phyloP scores from a whole-genome alignment of 345 rosid genomes.

The Citrus unshiu region DNA sequence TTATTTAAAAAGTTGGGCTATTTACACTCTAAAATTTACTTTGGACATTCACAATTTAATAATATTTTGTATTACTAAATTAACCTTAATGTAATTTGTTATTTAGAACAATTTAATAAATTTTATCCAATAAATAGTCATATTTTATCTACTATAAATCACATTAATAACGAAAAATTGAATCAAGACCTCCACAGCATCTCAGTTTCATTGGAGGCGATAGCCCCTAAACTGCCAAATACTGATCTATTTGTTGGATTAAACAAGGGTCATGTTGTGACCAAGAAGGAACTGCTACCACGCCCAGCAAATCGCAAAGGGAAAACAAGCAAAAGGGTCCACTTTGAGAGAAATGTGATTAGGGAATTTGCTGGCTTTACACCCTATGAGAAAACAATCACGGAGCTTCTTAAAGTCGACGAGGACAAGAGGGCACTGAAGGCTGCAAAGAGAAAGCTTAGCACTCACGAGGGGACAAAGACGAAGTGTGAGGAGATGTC shows the following conservation, averaged over 20 bases:
- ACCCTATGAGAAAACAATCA: constrained; percentile 81
- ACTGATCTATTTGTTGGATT: constrained; percentile 54
- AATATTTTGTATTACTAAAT: no score
- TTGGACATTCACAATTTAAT: no score
- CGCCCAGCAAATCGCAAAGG: constrained; percentile 55
- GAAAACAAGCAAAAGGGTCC: not conserved
- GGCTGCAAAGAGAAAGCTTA: constrained; percentile 73
- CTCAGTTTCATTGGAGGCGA: constrained; percentile 13
- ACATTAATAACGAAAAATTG: no score
- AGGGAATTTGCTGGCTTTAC: constrained; percentile 44
- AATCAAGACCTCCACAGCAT: not conserved
- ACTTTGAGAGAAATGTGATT: no score
- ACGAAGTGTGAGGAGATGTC: no score
- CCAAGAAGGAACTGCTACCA: constrained; percentile 49
- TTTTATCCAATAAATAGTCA: no score
- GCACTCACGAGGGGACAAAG: no score
- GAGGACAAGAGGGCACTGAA: constrained; percentile 86
- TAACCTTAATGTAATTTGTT: no score
- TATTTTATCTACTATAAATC: no score
- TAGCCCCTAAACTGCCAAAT: constrained; percentile 53
- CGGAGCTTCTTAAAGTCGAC: constrained; percentile 77
- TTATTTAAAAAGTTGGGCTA: no score
- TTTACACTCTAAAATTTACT: no score
- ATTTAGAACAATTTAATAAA: no score
- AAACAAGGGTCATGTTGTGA: constrained; percentile 60